Base-by-base conservation (phyloP, 768 basidiomycete genomes). In the Gloeostereum incarnatum region DNA sequence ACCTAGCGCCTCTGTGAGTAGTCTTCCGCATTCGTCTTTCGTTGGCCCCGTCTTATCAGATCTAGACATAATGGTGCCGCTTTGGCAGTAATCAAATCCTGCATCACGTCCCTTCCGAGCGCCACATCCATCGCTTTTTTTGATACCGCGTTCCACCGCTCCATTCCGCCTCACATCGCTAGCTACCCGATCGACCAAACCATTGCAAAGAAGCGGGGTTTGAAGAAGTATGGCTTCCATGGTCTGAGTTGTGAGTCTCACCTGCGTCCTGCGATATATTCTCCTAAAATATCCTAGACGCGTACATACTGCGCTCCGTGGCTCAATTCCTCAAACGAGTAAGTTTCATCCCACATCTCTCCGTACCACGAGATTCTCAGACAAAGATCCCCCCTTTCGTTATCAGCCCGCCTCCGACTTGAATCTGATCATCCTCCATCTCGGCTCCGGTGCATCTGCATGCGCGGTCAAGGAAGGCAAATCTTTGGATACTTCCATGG, bases 161-260 rank as follows among this genome's bases (percentile, higher is more conserved):
- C 83, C 7, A 71, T 97, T 11, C 87, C 88, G 0, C 48, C 59
- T 4, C 80, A 90, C 50, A 76, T 92, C 38, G 73, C 82, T 26
- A 82, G 75, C 36, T 93, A 91, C 52, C 76, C 89, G 0, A 80
- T 94, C 37, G 62, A 81, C 45, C 81, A 73, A 47, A 52, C 60
- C 6, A 60, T 82, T 31, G 75, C 83, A 0, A 63, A 63, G 26
- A 60, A 73, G 31, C 75, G 77, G 31, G 82, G 84, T 1, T 65
- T 94, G 31, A 77, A 76, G 53, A 92, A 90, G 57, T 94, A 93
- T 51, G 92, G 92, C 13, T 92, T 92, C 57, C 92, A 96, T 49
- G 92, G 92, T 2, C 53, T 91, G 48, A 81, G 79, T 47, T 85
- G 81, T 75, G 44, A 21, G 71, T 60, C 31, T 14, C 3, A 10